Base-by-base conservation (phyloP, 2,329 filamentous ascomycete genomes). In the Pestalotiopsis sp. region DNA sequence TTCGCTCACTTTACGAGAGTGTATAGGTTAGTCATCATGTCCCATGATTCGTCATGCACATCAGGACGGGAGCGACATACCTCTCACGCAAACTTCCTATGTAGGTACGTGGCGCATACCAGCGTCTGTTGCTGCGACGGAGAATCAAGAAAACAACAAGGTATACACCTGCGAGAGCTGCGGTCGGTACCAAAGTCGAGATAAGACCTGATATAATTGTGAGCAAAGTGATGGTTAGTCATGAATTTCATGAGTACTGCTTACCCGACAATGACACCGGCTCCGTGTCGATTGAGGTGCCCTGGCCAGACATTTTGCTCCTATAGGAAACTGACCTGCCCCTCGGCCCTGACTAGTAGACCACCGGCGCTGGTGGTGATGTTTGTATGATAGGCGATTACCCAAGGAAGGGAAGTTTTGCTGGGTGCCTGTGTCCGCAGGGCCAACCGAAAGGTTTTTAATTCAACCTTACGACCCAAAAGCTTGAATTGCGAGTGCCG, bases 41-140 rank as follows among this genome's bases (percentile, higher is more conserved):
- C 62, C 38, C 64, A 49, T 66, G 31, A 68, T 67, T 63, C 36
- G 67, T 59, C 64, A 20, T 68, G 58, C 73, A 69, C 71, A 72
- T 68, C n/a, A 5, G 38, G 27, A n/a, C 31, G n/a, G 52, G 38
- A 41, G 7, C 14, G 1, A 71, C 75, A 66, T 69, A 84, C 82
- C 73, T 82, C 68, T 82, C 78, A 39, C 80, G 80, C 52, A 86
- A 71, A 69, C 78, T 84, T 60, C 84, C 84, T 7, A 86, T 74
- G 68, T 86, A 86, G 3, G 84, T 85, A 73, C 84, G 79, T 3
- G 84, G 84, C 3, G 84, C 84, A 78, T 86, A 86, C 76, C 77
- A 86, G 60, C 84, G 82, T 52, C 80, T 78, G 66, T 85, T 79
- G 70, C 78, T 84, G 73, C 75, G 82, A 23, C 84, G 80, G 52